phyloP scores from a whole-genome alignment of 2,329 filamentous ascomycete genomes.

The Plectosphaerella sp. region DNA sequence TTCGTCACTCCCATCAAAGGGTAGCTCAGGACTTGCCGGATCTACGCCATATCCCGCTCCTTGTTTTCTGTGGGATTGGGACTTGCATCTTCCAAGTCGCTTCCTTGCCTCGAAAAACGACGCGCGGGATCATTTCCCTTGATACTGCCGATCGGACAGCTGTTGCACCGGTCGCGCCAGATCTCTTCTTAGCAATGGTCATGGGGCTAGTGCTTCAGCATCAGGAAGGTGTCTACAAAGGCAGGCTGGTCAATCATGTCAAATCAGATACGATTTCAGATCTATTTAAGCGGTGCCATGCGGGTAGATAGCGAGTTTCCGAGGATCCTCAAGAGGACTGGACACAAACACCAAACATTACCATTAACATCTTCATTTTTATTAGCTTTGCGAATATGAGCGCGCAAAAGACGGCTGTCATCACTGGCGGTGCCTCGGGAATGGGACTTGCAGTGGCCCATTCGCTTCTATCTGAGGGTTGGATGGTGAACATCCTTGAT shows the following conservation, averaged over 20 bases:
- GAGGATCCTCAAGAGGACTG: not conserved
- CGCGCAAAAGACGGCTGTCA: conserved; percentile 12
- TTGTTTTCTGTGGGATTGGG: not conserved
- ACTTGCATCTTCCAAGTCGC: not conserved
- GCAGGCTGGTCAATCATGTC: not conserved
- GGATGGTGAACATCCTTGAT: conserved; percentile 15
- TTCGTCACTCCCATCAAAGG: not conserved
- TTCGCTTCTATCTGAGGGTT: conserved; percentile 6
- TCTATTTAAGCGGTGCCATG: not conserved
- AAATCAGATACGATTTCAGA: not conserved
- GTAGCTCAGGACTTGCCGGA: too few relatives aligned
- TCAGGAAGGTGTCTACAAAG: not conserved
- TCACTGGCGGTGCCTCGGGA: conserved; percentile 13
- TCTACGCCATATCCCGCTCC: not conserved
- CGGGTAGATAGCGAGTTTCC: not conserved
- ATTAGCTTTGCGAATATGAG: not conserved
- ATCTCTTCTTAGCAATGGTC: not conserved
- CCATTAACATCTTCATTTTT: not conserved
- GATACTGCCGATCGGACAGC: not conserved
- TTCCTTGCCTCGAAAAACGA: not conserved
- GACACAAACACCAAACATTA: not conserved
- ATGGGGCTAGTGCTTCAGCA: not conserved
- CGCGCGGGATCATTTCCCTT: not conserved
- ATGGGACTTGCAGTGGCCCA: conserved; percentile 17
- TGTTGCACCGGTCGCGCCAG: not conserved